Evolutionary conservation across 257 asterid genomes (phyloP), one percentile per base, ranked within the genome.

Genomic region (Marsdenia floribunda): DNA sequence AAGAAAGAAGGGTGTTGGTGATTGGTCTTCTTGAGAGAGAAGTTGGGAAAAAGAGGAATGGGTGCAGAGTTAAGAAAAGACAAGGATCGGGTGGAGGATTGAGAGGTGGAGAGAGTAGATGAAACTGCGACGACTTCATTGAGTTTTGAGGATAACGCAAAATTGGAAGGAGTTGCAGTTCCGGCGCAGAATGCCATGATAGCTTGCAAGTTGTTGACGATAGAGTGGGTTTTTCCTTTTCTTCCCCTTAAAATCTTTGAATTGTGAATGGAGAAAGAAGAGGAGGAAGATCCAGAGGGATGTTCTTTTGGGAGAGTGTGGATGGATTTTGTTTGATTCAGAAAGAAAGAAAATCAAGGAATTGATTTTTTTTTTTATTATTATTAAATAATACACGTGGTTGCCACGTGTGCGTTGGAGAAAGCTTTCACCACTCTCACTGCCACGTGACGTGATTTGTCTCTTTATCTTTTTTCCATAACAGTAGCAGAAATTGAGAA

Each of bases 41-140:
- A 60, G 26, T 63, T 74, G 77, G 85, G 44, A 46, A 84, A 84
- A 14, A 80, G 74, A 57, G 85, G 83, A 73, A 76, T 33, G 59
- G 83, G 26, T 50, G 81, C 54, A 74, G 83, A 81, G 38, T 83
- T 82, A 37, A 80, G 76, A 66, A 83, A 78, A 24, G 84, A 71
- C 55, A 81, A 18, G 14, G 85, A 83, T 79, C 47, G 80, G 18
- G 74, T 3, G 61, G 68, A 58, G 40, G 37, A 61, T 29, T 49
- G 47, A 42, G 22, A 8, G 12, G 14, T 46, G 16, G 2, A 3
- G 53, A 18, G 50, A 50, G 24, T 14, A 8, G 75, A 42, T 18
- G 29, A 47, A 70, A 35, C 54, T 14, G 79, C 19, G 67, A 24
- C 19, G 67, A 24, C 46, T 5, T 15, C 58, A 38, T 8, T 26